A percentile compares a stretch with the other conserved stretches of the same genome.
Evolutionary conservation across 768 basidiomycete species (phyloP).

Genomic region (Pholiota microspora): DNA sequence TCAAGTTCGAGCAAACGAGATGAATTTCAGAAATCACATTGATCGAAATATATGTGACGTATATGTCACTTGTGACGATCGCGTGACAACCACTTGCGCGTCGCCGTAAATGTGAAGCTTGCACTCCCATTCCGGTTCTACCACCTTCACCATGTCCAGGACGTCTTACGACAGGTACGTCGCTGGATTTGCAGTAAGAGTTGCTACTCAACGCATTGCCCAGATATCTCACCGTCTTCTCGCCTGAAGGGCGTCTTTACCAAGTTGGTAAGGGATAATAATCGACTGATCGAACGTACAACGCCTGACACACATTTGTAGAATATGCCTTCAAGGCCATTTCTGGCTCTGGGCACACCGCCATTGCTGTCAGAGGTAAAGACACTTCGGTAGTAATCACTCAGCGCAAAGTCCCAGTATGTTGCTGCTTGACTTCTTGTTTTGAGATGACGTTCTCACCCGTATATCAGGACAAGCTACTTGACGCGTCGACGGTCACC

Average conservation of each 20-base stretch:
- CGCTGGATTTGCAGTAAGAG: neutral
- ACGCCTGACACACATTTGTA: conserved; percentile 30
- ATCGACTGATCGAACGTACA: neutral
- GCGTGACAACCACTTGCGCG: conserved; percentile 59
- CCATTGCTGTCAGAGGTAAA: conserved; percentile 89
- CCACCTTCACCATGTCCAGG: conserved; percentile 70
- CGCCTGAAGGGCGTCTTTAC: conserved; percentile 94
- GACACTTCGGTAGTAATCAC: conserved; percentile 96
- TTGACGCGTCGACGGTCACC: conserved; percentile 91
- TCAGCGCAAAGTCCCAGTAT: conserved; percentile 96
- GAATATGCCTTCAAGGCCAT: conserved; percentile 99
- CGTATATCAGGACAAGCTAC: conserved; percentile 82
- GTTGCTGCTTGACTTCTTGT: conserved; percentile 31
- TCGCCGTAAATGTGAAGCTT: conserved; percentile 23
- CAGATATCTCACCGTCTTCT: conserved; percentile 96
- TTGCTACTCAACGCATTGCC: neutral
- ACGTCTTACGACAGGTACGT: conserved; percentile 88
- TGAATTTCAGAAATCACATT: too few relatives aligned
- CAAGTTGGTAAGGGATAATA: conserved; percentile 82
- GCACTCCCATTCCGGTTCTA: conserved; percentile 18
- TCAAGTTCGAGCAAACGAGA: neutral
- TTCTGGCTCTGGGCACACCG: conserved; percentile 93
- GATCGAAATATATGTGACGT: conserved; percentile 21
- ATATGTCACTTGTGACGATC: conserved; percentile 32
- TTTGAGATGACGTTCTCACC: conserved; percentile 16